Percentiles rank a stretch among this genome's conserved stretches.
These are phyloP conservation scores for Coemansia sp. DNA, from an alignment of 192 early-diverging fungal species.

Conservation along the genomic window DNA sequence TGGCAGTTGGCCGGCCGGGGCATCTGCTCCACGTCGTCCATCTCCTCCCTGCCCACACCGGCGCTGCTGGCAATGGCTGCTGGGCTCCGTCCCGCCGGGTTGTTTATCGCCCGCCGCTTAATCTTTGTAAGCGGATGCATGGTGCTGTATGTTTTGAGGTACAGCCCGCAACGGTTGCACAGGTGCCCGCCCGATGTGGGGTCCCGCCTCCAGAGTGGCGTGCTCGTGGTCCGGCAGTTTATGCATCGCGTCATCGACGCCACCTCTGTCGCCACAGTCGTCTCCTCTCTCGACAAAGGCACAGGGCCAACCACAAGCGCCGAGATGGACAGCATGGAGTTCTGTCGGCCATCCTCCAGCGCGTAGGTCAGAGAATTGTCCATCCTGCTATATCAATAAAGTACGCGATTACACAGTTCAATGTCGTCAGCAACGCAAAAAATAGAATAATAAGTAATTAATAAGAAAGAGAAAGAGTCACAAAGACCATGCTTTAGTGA, in stretches of 20 bases:
- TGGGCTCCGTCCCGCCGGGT: neutral
- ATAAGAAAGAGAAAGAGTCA: neutral
- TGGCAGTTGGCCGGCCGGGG: constrained; percentile 46
- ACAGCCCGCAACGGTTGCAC: constrained; percentile 75
- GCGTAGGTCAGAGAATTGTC: neutral
- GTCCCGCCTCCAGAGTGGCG: constrained; percentile 74
- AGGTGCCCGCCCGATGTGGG: constrained; percentile 65
- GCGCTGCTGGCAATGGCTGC: neutral
- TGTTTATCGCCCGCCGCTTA: constrained; percentile 38
- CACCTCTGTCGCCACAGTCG: neutral
- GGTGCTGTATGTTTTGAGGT: constrained; percentile 52
- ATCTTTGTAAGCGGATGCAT: constrained; percentile 48
- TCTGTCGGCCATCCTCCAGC: neutral
- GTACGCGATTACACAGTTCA: neutral
- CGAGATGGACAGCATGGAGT: constrained; percentile 20
- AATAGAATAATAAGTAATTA: neutral
- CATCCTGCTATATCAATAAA: constrained; percentile 3
- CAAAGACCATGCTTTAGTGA: neutral
- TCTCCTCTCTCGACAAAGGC: neutral
- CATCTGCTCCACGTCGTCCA: constrained; percentile 66
- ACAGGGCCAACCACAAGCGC: constrained; percentile 18
- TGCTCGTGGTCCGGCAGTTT: constrained; percentile 75
- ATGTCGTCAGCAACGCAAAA: neutral
- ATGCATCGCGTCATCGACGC: constrained; percentile 47
- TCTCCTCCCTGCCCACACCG: constrained; percentile 53